Evolutionary conservation across 75 land plant species (phyloP).

Genomic region (Picea sitchensis): DNA sequence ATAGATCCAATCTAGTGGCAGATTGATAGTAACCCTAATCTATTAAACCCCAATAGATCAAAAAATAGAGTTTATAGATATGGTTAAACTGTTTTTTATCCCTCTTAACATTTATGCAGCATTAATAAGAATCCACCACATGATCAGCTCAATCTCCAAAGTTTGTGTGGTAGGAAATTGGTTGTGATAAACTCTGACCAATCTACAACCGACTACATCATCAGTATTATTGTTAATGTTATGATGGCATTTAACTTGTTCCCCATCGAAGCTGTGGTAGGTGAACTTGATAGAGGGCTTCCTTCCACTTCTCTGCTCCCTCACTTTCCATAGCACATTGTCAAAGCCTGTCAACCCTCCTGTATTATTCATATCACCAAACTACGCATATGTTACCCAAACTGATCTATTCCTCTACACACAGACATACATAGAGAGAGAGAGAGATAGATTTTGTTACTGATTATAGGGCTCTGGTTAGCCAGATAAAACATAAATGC

Average conservation of each 20-base stretch:
- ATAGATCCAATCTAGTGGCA: neutral
- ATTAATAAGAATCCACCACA: neutral
- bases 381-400: neutral
- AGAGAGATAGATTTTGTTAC: too few species aligned
- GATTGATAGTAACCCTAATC: neutral
- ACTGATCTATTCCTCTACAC: neutral
- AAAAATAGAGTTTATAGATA: too few species aligned
- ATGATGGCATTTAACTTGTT: constrained; percentile 53
- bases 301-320: constrained; percentile 19
- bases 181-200: neutral
- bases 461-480: too few species aligned
- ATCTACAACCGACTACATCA: neutral
- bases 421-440: neutral
- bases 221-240: neutral
- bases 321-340: constrained; percentile 52
- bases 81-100: too few species aligned
- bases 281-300: constrained; percentile 38
- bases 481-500: neutral
- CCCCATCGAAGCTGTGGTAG: constrained; percentile 76
- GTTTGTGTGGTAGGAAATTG: too few species aligned
- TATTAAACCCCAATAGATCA: too few species aligned
- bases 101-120: too few species aligned
- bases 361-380: constrained; percentile 11
- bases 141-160: neutral
- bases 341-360: constrained; percentile 68